These are phyloP conservation scores for Backusella australiensis DNA, from an alignment of 192 early-diverging fungal species.

Conservation along the genomic window DNA sequence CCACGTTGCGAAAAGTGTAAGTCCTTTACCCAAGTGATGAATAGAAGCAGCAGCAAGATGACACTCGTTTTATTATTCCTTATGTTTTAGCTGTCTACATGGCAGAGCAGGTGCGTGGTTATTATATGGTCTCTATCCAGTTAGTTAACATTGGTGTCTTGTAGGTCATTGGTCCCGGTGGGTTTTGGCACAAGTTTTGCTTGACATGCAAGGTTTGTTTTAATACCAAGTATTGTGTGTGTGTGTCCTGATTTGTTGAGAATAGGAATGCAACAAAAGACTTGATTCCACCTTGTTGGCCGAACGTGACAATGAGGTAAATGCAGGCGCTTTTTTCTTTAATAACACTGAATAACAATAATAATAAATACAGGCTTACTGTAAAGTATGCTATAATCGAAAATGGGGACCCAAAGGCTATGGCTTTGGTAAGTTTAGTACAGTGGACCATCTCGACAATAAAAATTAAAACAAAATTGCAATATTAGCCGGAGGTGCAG, in stretches of 20 bases:
- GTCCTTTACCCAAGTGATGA: neutral
- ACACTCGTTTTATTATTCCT: neutral
- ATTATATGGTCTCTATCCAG: no score
- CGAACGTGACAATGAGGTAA: constrained; percentile 56
- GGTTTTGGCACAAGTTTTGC: constrained; percentile 34
- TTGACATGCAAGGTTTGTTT: constrained; percentile 30
- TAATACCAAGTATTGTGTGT: neutral
- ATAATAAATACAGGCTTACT: constrained; percentile 46
- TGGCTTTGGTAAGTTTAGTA: constrained; percentile 21
- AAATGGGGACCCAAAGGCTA: constrained; percentile 58
- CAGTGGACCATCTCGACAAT: neutral
- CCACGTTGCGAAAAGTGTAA: constrained; percentile 48
- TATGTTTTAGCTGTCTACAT: constrained; percentile 42
- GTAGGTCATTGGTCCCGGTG: constrained; percentile 40
- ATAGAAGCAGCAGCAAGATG: neutral
- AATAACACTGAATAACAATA: neutral
- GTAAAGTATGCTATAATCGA: constrained; percentile 53
- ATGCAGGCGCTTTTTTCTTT: neutral
- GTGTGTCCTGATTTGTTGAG: neutral
- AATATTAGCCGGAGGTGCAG: constrained; percentile 28
- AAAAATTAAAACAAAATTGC: neutral
- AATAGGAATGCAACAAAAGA: constrained; percentile 51
- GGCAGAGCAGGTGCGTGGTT: constrained; percentile 36
- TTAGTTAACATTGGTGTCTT: neutral
- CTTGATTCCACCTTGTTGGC: constrained; percentile 52